Conservation (phyloP, 1,284 basidiomycete species). For the Ceratobasidium sp. region DNA sequence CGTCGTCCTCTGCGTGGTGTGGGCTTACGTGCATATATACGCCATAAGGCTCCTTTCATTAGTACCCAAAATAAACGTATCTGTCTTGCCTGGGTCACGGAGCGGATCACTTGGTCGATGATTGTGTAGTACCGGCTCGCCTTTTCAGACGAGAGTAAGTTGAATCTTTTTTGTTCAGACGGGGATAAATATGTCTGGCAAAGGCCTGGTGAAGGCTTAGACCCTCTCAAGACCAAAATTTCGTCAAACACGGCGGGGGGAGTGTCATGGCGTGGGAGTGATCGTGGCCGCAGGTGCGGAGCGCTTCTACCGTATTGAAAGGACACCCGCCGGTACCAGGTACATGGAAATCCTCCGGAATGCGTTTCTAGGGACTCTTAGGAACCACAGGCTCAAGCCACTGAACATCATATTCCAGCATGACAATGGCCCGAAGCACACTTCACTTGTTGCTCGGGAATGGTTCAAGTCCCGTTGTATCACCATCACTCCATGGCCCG, state of each 20-base stretch:
- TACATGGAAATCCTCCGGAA: not conserved
- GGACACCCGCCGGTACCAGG: not conserved
- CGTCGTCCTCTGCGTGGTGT: not conserved
- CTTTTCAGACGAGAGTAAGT: slow-evolving; percentile 15
- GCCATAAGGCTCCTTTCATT: too few relatives aligned
- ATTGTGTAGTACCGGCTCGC: not conserved
- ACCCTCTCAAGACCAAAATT: not conserved
- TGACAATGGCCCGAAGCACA: slow-evolving; percentile 27
- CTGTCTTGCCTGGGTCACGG: too few relatives aligned
- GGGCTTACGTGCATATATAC: too few relatives aligned
- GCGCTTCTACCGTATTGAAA: not conserved
- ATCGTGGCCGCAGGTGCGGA: not conserved
- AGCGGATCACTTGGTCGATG: too few relatives aligned
- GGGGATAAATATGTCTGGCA: not conserved
- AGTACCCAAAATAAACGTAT: too few relatives aligned
- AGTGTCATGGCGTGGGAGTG: slow-evolving; percentile 5
- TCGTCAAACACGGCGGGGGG: slow-evolving; percentile 14
- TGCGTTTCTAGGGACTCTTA: not conserved
- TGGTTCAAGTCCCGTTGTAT: not conserved
- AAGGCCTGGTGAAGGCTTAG: not conserved
- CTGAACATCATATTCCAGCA: slow-evolving; percentile 3
- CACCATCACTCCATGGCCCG: not conserved
- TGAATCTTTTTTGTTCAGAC: too few relatives aligned
- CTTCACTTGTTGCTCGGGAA: not conserved
- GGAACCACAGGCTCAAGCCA: not conserved